These are phyloP conservation scores for Buxus sempervirens DNA, from an alignment of 164 flowering plant species.

Conservation along the genomic window DNA sequence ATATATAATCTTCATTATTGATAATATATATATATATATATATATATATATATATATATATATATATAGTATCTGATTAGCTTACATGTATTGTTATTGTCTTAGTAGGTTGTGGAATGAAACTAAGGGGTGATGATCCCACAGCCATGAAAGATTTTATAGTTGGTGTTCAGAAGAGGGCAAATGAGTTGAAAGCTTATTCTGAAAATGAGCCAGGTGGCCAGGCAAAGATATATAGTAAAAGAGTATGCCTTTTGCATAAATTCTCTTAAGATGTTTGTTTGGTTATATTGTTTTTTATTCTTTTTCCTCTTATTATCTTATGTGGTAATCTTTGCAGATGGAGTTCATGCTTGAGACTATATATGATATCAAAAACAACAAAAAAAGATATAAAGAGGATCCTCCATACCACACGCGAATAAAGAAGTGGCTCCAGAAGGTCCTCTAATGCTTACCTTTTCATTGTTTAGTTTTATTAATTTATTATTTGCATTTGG, in stretches of 20 bases:
- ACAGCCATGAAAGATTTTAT: slow-evolving; percentile 83
- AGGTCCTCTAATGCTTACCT: slow-evolving; percentile 41
- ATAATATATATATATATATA: too few species aligned
- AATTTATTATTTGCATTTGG: background rate
- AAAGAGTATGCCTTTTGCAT: slow-evolving; percentile 50
- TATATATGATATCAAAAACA: slow-evolving; percentile 91
- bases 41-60: too few species aligned
- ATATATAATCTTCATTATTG: too few species aligned
- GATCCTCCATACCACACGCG: slow-evolving; percentile 65
- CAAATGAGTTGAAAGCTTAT: slow-evolving; percentile 58
- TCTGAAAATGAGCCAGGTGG: slow-evolving; percentile 35
- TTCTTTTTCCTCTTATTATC: slow-evolving; percentile 7
- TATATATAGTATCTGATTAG: too few species aligned
- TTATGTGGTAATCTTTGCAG: slow-evolving; percentile 37
- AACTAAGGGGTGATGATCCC: slow-evolving; percentile 88
- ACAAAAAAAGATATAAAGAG: slow-evolving; percentile 69
- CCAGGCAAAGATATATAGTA: slow-evolving; percentile 35
- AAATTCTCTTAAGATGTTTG: background rate
- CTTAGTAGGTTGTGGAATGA: slow-evolving; percentile 90
- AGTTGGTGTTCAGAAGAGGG: slow-evolving; percentile 63
- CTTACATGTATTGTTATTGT: slow-evolving; percentile 7
- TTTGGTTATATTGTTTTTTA: background rate
- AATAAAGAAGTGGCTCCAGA: slow-evolving; percentile 92
- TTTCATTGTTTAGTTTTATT: background rate
- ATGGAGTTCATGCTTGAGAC: slow-evolving; percentile 98